Percentiles rank a stretch among this genome's conserved stretches.
These are phyloP conservation scores for Lactifluus pinguis DNA, from an alignment of 768 basidiomycete species.

Conservation along the genomic window DNA sequence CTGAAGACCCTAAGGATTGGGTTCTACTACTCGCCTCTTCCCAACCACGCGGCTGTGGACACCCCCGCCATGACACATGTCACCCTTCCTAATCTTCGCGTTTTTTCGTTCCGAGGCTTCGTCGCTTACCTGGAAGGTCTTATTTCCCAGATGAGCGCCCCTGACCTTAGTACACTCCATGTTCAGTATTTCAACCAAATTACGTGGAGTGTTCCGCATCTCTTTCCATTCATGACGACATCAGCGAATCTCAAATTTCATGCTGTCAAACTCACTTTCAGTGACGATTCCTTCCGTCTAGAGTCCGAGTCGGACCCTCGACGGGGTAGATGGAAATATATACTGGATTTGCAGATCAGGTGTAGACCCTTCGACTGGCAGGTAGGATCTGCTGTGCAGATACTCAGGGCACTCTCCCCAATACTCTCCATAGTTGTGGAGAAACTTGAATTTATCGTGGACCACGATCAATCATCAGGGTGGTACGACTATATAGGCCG, in stretches of 20 bases:
- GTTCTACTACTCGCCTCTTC: not conserved
- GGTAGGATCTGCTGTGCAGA: no score
- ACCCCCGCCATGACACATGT: not conserved
- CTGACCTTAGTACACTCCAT: not conserved
- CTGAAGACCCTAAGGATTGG: not conserved
- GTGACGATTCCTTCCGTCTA: no score
- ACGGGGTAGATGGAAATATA: no score
- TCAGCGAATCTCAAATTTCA: not conserved
- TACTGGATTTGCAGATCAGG: no score
- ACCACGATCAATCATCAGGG: no score
- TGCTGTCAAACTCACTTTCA: not conserved
- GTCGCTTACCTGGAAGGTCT: not conserved
- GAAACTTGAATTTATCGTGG: no score
- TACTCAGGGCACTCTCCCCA: no score
- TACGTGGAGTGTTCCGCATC: not conserved
- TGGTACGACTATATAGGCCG: no score
- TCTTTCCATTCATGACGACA: not conserved
- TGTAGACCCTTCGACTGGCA: no score
- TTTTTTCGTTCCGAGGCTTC: not conserved
- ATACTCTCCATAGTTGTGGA: no score
- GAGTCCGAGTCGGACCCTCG: no score
- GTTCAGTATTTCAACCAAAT: not conserved
- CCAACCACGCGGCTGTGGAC: no score
- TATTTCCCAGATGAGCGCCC: not conserved
- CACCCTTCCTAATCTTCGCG: not conserved